Conservation (phyloP, 2,329 filamentous ascomycete species). For the Hymenoscyphus albidus region DNA sequence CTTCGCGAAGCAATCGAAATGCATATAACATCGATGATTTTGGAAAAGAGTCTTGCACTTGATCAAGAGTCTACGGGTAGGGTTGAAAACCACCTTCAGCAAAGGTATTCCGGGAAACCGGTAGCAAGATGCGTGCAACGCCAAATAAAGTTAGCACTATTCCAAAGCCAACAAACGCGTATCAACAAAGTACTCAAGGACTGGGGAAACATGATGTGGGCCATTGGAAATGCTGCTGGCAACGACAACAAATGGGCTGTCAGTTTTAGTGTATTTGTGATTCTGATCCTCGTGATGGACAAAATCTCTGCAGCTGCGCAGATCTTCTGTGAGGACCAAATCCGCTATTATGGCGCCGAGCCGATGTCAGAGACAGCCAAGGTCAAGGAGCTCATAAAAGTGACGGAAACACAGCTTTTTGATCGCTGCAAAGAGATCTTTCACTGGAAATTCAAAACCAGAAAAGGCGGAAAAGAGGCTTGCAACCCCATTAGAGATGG, state of each 20-base stretch:
- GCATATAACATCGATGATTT: constrained; percentile 30
- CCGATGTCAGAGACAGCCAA: constrained; percentile 22
- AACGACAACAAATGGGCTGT: constrained; percentile 33
- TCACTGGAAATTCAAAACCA: constrained; percentile 35
- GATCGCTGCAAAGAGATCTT: constrained; percentile 35
- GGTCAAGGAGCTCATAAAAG: constrained; percentile 24
- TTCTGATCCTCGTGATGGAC: constrained; percentile 31
- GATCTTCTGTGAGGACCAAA: constrained; percentile 26
- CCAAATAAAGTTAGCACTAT: constrained; percentile 34
- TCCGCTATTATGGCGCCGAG: constrained; percentile 24
- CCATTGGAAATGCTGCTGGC: constrained; percentile 25
- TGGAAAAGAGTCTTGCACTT: constrained; percentile 32
- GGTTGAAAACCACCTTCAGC: constrained; percentile 24
- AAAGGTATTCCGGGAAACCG: constrained; percentile 26
- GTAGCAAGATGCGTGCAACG: constrained; percentile 30
- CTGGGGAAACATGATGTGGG: constrained; percentile 34
- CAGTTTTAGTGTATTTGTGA: constrained; percentile 31
- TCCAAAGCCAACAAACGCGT: constrained; percentile 28
- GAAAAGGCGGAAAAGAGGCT: constrained; percentile 33
- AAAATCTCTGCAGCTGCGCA: constrained; percentile 26
- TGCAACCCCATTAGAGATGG: constrained; percentile 35
- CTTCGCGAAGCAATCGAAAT: constrained; percentile 32
- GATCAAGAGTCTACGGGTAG: constrained; percentile 26
- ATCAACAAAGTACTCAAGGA: constrained; percentile 30
- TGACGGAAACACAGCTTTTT: constrained; percentile 32